Base-by-base conservation (phyloP, 2,329 filamentous ascomycete genomes). In the Corinectria fuckeliana region DNA sequence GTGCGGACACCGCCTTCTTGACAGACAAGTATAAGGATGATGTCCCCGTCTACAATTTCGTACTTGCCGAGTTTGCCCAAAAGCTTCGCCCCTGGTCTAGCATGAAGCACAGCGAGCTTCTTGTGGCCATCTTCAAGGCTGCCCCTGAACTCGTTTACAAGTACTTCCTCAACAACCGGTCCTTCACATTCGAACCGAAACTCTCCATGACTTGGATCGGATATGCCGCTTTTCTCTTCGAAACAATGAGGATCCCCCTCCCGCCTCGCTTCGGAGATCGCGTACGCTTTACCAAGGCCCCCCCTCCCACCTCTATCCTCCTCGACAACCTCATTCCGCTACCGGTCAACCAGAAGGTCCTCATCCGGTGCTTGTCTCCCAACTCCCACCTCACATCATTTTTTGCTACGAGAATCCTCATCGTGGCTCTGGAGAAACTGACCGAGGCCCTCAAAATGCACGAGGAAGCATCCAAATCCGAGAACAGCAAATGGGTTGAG, bases 181-280 rank as follows among this genome's bases (percentile, higher is more conserved):
- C 89, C 53, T 95, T 98, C 69, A 87, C 89, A 0, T 92, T 96
- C 63, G 93, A 98, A 39, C 93, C 95, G 0, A 98, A 97, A 72
- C 82, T 96, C 5, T 95, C 93, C 3, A 89, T 93, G 42, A 95
- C 93, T 0, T 99, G 95, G 95, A 91, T 98, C 66, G 93, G 94
- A 39, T 97, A 96, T 72, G 92, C 93, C 0, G 88, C 93, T 0
- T 92, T 98, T 62, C 78, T 99, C 5, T 96, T 96, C 75, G 91
- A 90, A 61, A 87, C 89, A 1, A 87, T 97, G 44, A 85, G 89
- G 57, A 80, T 96, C 32, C 87, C 89, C 1, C 80, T 97, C 2
- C 93, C 93, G 2, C 72, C 79, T 23, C 85, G 85, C 60, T 92
- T 94, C 71, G 92, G 92, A 11, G 86, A 88, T 66, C 81, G 81